Evolutionary conservation across 495 filamentous ascomycete species (phyloP).

Genomic region (Penicillium cosmopolitanum): DNA sequence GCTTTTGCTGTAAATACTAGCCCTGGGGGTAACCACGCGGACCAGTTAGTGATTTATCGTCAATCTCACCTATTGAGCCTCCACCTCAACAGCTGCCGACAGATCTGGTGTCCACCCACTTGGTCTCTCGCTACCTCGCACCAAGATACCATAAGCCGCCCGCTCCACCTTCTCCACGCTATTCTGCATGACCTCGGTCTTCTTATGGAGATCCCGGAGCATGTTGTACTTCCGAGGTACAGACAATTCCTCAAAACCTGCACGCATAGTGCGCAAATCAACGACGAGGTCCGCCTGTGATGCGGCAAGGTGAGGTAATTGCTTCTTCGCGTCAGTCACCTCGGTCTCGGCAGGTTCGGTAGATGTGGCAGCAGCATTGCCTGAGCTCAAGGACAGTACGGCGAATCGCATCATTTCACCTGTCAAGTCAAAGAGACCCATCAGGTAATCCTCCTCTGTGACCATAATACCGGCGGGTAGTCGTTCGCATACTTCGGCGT

Average conservation of each 20-base stretch:
- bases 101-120: conserved; percentile 92
- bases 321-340: conserved; percentile 13
- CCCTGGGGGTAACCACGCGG: not conserved
- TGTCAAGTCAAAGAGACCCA: conserved; percentile 88
- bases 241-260: conserved; percentile 71
- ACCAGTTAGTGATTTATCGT: not conserved
- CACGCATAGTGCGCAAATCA: conserved; percentile 75
- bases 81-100: conserved; percentile 50
- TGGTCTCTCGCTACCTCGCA: conserved; percentile 86
- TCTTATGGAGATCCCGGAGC: conserved; percentile 70
- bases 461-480: conserved; percentile 62
- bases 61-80: conserved; percentile 37
- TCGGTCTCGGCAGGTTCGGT: conserved; percentile 25
- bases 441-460: conserved; percentile 82
- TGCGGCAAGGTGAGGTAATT: conserved; percentile 18
- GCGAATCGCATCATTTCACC: conserved; percentile 97
- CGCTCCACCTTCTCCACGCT: conserved; percentile 95
- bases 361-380: conserved; percentile 20
- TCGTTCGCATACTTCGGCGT: conserved; percentile 53
- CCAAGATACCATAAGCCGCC: conserved; percentile 80
- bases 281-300: conserved; percentile 58
- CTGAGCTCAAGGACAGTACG: conserved; percentile 63
- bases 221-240: conserved; percentile 48
- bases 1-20: too few species aligned
- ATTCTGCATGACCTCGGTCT: conserved; percentile 81